These are phyloP conservation scores for Podospora didyma DNA, from an alignment of 495 filamentous ascomycete genomes.

Conservation along the genomic window DNA sequence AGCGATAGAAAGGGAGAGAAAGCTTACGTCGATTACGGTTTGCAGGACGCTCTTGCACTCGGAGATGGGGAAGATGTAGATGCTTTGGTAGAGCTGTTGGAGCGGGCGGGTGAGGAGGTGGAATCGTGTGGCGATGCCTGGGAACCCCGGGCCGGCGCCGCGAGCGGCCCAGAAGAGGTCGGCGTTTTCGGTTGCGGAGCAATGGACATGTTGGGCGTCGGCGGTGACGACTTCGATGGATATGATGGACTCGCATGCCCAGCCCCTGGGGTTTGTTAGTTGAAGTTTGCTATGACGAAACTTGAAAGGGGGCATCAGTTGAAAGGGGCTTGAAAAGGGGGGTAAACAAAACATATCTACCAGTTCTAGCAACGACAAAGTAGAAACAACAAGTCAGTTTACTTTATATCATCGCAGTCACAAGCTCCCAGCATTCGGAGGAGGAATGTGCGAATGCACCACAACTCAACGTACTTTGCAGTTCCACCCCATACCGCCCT, in stretches of 20 bases:
- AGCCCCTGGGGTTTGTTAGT: conserved; percentile 41
- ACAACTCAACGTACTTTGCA: conserved; percentile 32
- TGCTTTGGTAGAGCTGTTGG: conserved; percentile 35
- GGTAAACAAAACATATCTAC: not conserved
- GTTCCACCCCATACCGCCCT: conserved; percentile 57
- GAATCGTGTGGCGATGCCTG: conserved; percentile 46
- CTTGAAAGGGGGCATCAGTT: conserved; percentile 6
- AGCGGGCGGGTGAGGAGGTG: conserved; percentile 35
- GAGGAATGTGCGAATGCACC: too few species aligned
- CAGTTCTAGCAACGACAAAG: too few species aligned
- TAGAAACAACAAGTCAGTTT: not conserved
- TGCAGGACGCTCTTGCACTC: conserved; percentile 38
- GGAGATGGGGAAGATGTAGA: conserved; percentile 41
- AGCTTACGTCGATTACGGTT: conserved; percentile 39
- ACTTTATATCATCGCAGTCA: not conserved
- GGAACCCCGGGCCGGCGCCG: conserved; percentile 51
- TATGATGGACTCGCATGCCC: conserved; percentile 47
- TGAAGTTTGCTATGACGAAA: conserved; percentile 16
- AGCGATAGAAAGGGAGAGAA: not conserved
- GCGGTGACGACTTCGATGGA: conserved; percentile 50
- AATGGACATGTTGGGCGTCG: conserved; percentile 33
- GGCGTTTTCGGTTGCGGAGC: conserved; percentile 35
- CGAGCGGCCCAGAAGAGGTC: conserved; percentile 50
- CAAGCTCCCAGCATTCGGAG: too few species aligned
- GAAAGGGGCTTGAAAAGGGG: not conserved